phyloP scores from a whole-genome alignment of 768 basidiomycete genomes.

The Termitomyces sp. region DNA sequence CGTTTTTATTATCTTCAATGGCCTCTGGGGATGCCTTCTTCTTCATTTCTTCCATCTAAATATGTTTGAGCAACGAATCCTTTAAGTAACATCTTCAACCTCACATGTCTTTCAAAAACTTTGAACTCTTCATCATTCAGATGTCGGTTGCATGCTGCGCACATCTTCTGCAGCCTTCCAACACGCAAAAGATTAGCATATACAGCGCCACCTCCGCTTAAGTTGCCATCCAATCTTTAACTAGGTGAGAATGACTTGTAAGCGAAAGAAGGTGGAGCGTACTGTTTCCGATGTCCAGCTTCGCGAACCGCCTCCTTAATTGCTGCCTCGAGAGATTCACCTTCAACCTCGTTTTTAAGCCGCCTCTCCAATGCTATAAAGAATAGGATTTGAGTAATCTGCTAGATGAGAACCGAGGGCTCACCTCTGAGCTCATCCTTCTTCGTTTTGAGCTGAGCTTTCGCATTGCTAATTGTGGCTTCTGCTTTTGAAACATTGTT shows the following conservation, averaged over 20 bases:
- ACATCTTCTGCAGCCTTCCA: slow-evolving; percentile 62
- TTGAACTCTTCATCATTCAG: slow-evolving; percentile 45
- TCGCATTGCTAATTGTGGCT: slow-evolving; percentile 52
- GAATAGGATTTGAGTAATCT: not conserved
- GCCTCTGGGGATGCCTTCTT: slow-evolving; percentile 46
- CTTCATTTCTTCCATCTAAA: slow-evolving; percentile 61
- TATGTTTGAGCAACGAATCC: not conserved
- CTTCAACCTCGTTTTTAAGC: slow-evolving; percentile 29
- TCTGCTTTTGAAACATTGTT: slow-evolving; percentile 60
- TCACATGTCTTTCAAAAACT: slow-evolving; percentile 68
- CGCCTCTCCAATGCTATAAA: slow-evolving; percentile 42
- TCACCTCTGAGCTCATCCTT: slow-evolving; percentile 58
- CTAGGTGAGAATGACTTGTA: not conserved
- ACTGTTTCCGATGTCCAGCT: slow-evolving; percentile 41
- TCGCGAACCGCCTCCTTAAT: slow-evolving; percentile 40
- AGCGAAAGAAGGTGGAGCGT: slow-evolving; percentile 6
- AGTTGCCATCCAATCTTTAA: slow-evolving; percentile 21
- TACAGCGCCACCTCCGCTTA: slow-evolving; percentile 27
- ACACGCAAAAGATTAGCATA: slow-evolving; percentile 51
- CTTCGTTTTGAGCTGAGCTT: slow-evolving; percentile 56
- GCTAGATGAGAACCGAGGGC: not conserved
- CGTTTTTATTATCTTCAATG: slow-evolving; percentile 34
- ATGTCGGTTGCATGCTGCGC: slow-evolving; percentile 70
- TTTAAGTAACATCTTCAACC: slow-evolving; percentile 22
- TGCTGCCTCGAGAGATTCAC: slow-evolving; percentile 36